Evolutionary conservation across 2,329 filamentous ascomycete genomes (phyloP), one percentile per base, ranked within the genome.

Genomic region (Aspergillus chevalieri): DNA sequence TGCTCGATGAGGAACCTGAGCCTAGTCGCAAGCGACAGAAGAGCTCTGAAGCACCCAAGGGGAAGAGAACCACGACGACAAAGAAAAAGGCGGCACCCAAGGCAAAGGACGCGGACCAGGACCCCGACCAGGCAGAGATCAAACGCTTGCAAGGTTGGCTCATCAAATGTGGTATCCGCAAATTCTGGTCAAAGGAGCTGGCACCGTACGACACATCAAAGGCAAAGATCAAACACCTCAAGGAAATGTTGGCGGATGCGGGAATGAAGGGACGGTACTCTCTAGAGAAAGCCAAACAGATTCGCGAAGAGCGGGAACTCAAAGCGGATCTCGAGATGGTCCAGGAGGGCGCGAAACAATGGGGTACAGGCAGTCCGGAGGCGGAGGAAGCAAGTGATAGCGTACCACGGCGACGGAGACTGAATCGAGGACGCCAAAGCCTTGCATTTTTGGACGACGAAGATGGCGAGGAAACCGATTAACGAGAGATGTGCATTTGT

Each of bases 211-310:
- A 84, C 48, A 87, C 91, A 21, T 65, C 79, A 3, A 86, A 83
- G 52, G 88, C 82, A 45, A 96, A 95, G 75, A 88, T 96, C 53
- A 78, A 78, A 47, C 89, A 96, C 65, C 77, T 98, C 6, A 88
- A 83, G 64, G 73, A 73, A 9, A 86, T 94, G 84, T 78, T 98
- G 22, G 78, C 78, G 30, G 89, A 95, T 26, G 77, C 83, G 4
- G 93, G 92, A 30, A 96, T 97, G 87, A 84, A 83, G 1, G 92
- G 91, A 0, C 83, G 92, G 14, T 96, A 89, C 69, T 95, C 89
- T 1, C 80, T 87, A 60, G 84, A 89, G 39, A 92, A 87, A 62
- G 92, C 92, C 1, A 82, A 79, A 21, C 84, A 89, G 68, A 96
- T 97, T 65, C 93, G 89, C 65, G 92, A 95, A 71, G 78, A 80